Conservation (phyloP, 2,329 filamentous ascomycete genomes). For the Biscogniauxia mediterranea region DNA sequence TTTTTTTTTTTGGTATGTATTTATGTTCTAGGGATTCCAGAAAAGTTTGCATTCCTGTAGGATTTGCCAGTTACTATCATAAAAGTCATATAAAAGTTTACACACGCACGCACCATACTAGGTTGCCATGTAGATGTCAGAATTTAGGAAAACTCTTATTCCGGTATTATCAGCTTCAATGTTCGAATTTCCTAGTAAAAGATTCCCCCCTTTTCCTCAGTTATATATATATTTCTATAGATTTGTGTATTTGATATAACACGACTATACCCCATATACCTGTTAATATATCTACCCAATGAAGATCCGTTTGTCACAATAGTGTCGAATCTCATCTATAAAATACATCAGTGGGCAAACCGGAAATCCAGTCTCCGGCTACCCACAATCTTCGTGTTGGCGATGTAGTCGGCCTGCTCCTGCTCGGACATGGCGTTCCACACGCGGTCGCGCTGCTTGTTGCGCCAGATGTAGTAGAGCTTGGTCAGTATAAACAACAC, state of each 20-base stretch:
- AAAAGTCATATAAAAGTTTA: no score
- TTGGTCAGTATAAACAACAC: slow-evolving; percentile 50
- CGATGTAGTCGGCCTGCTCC: slow-evolving; percentile 48
- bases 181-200: neutral
- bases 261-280: neutral
- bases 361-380: slow-evolving; percentile 43
- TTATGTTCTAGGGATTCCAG: no score
- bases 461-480: slow-evolving; percentile 51
- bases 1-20: no score
- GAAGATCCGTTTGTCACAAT: neutral
- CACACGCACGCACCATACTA: no score
- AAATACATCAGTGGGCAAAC: slow-evolving; percentile 36
- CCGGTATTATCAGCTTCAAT: no score
- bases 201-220: neutral
- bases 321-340: neutral
- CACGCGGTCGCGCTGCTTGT: slow-evolving; percentile 43
- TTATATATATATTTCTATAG: neutral
- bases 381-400: slow-evolving; percentile 40
- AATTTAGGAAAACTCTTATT: no score
- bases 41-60: no score
- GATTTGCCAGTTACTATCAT: no score
- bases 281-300: neutral
- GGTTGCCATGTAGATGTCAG: no score
- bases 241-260: neutral
- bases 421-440: slow-evolving; percentile 50